Base-by-base conservation (phyloP, 345 rosid genomes). In the Camelina neglecta region DNA sequence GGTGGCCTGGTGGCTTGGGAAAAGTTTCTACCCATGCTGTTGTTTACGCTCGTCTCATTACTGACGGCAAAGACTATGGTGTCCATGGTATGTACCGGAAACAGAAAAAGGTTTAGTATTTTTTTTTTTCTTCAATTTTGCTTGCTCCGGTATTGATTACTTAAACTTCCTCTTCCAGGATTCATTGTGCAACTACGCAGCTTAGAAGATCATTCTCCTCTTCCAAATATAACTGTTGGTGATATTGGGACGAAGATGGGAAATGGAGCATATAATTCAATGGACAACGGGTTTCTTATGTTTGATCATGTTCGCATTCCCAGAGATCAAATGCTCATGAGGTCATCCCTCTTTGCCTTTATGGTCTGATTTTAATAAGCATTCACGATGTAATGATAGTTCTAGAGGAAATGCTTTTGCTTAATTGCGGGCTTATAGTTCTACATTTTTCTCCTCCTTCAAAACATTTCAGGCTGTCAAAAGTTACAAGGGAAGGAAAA, bases 1-100 rank as follows among this genome's bases (percentile, higher is more conserved):
- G 99, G 99, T 96, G 99, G 99, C 99, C 98, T 68, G 99, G 99
- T 80, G 99, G 99, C 49, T 69, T 96, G 82, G 99, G 99, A 67
- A 90, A 90, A 83, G 81, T 60, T 75, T 83, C 97, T 65, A 96
- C 99, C 0, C 99, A 96, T 90, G 96, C 92, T 65, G 81, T 89
- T 82, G 91, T 90, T 69, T 96, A 96, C 79, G 98, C 98, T 20
- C 97, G 95, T 47, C 99, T 96, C 51, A 80, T 91, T 35, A 85
- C 82, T 50, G 84, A 82, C 74, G 95, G 95, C 53, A 75, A 87
- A 72, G 93, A 91, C 69, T 86, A 91, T 63, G 98, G 99, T 78
- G 85, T 93, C 53, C 91, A 96, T 84, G 99, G 99, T 93, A 80
- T 80, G 85, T 65, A 53, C 48, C 6, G 36, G 47, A 18, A 35